phyloP scores from a whole-genome alignment of 2,329 filamentous ascomycete species.

The Aplosporella prunicola region DNA sequence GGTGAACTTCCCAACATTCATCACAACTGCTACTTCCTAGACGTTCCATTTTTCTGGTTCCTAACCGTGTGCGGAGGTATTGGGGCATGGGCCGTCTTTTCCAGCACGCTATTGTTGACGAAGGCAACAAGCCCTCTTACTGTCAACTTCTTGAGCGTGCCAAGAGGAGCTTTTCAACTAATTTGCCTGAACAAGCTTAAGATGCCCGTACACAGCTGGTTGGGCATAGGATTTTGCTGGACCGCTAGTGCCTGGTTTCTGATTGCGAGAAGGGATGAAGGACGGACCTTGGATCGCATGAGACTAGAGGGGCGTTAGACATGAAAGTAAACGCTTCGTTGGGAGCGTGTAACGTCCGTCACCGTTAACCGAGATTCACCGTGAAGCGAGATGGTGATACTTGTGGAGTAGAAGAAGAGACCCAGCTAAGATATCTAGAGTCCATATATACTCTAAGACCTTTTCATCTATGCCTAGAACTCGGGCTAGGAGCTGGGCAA shows the following conservation, averaged over 20 bases:
- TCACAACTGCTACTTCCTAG: slow-evolving; percentile 46
- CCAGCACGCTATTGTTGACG: slow-evolving; percentile 38
- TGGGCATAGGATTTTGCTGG: slow-evolving; percentile 43
- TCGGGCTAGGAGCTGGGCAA: too few relatives aligned
- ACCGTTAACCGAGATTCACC: too few relatives aligned
- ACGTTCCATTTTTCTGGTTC: slow-evolving; percentile 48
- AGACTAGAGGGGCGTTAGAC: slow-evolving; percentile 21
- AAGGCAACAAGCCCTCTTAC: slow-evolving; percentile 43
- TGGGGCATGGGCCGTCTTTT: slow-evolving; percentile 41
- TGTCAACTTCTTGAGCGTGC: slow-evolving; percentile 41
- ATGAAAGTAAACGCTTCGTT: neutral
- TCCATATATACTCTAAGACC: too few relatives aligned
- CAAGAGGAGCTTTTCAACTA: slow-evolving; percentile 40
- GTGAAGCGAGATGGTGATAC: too few relatives aligned
- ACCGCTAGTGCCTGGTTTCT: slow-evolving; percentile 42
- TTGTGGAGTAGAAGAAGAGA: too few relatives aligned
- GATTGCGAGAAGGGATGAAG: slow-evolving; percentile 33
- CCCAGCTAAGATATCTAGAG: too few relatives aligned
- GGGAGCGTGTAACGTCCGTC: too few relatives aligned
- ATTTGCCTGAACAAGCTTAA: slow-evolving; percentile 39
- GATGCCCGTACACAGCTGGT: slow-evolving; percentile 43
- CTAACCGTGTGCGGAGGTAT: slow-evolving; percentile 41
- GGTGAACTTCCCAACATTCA: slow-evolving; percentile 41
- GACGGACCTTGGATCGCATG: slow-evolving; percentile 23
- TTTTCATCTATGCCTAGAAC: too few relatives aligned